Conservation (phyloP, 257 asterid genomes). For the Coffea eugenioides region DNA sequence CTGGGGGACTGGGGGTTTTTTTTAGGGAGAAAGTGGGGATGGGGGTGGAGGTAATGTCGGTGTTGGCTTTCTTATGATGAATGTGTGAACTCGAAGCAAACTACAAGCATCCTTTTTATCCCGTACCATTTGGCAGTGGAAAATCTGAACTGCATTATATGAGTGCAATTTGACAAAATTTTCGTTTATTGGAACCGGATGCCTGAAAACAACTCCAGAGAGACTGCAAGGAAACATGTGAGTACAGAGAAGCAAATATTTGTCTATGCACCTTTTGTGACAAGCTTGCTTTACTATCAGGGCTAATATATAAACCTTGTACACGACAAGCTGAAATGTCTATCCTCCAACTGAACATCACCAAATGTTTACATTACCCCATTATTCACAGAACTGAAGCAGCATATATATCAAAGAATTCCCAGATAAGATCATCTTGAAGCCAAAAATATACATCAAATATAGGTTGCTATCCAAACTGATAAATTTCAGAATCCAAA, state of each 20-base stretch:
- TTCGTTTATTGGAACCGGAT: no score
- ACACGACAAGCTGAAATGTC: not conserved
- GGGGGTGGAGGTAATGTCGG: no score
- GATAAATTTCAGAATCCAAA: not conserved
- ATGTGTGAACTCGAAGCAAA: no score
- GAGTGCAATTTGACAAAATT: no score
- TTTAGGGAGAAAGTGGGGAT: no score
- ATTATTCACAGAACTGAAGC: conserved; percentile 10
- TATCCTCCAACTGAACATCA: not conserved
- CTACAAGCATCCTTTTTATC: no score
- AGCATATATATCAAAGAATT: conserved; percentile 5
- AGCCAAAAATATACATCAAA: not conserved
- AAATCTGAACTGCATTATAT: no score
- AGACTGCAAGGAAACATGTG: not conserved
- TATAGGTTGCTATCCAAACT: not conserved
- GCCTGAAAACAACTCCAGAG: no score
- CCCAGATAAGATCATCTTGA: conserved; percentile 2
- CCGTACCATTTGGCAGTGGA: no score
- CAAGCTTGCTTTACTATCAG: not conserved
- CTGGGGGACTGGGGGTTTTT: no score
- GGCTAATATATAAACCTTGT: not conserved
- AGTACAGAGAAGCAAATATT: not conserved
- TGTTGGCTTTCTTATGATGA: no score
- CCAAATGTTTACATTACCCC: not conserved
- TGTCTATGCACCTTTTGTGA: not conserved